Percentiles rank a stretch among this genome's conserved stretches.
These are phyloP conservation scores for Rhodotorula sp. DNA, from an alignment of 1,284 basidiomycete genomes.

Conservation along the genomic window DNA sequence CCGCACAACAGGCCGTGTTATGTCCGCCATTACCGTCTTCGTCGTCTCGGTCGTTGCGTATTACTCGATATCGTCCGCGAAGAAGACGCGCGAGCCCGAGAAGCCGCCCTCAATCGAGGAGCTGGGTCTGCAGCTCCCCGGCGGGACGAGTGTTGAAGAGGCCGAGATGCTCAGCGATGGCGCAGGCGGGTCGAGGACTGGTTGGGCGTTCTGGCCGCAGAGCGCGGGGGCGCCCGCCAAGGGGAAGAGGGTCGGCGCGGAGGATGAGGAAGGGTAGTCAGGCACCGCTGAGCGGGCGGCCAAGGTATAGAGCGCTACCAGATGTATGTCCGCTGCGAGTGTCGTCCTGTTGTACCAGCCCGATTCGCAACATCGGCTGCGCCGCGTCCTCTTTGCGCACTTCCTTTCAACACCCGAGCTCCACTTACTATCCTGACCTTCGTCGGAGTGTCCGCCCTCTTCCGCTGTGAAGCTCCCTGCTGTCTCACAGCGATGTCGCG, in stretches of 20 bases:
- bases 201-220: slow-evolving; percentile 3
- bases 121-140: slow-evolving; percentile 11
- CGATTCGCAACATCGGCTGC: too few relatives aligned
- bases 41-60: slow-evolving; percentile 32
- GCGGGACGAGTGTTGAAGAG: not conserved
- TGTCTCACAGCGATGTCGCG: too few relatives aligned
- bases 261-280: not conserved
- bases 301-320: not conserved
- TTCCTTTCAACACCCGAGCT: too few relatives aligned
- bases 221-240: not conserved
- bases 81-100: slow-evolving; percentile 1
- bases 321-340: too few relatives aligned
- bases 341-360: too few relatives aligned
- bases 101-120: slow-evolving; percentile 24
- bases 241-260: not conserved
- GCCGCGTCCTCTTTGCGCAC: too few relatives aligned
- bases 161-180: not conserved
- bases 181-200: not conserved
- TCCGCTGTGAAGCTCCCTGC: too few relatives aligned
- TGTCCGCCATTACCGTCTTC: slow-evolving; percentile 34
- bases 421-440: too few relatives aligned
- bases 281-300: not conserved
- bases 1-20: slow-evolving; percentile 30
- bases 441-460: too few relatives aligned
- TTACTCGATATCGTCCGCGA: slow-evolving; percentile 10